Evolutionary conservation across 176 grass and related monocot genomes (phyloP), one percentile per base, ranked within the genome.

Genomic region (Musa schizocarpa): DNA sequence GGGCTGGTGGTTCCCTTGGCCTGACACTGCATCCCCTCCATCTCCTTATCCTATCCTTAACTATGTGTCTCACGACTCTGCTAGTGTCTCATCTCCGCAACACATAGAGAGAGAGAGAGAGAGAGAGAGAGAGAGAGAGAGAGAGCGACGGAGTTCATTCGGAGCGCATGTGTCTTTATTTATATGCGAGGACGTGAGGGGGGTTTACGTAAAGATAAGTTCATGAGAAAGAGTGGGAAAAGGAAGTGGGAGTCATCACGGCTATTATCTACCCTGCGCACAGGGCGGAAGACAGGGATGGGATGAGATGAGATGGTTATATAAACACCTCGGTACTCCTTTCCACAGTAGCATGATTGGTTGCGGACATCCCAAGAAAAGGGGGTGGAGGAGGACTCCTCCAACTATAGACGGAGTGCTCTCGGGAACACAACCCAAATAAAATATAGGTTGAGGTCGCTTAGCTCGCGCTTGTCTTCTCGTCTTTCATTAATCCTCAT

Each of bases 11-110:
- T 29, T 23, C 79, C 53, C 61, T 89, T 86, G 43, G 53, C 59
- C 77, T 87, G 72, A 25, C 84, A 75, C 26, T 84, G 76, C 53
- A 81, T 61, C 57, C 57, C 57, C 6, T 14, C 57, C 57, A 61
- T 61, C 21, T 65, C 63, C 23, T 25, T 3, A 20, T 9, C 24
- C 65, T 34, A 43, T 43, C 26, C 25, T 68, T 14, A 17, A 68
- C 12, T 68, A 26, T 8, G 0, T 34, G 27, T 68, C 65, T 20
- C 24, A 20, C 8, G 9, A 14, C 57, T 61, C 57, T 20, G 3
- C 4, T 6, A 6, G 34, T 6, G 14, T 20, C 57, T 19, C 14
- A 61, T n/a, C 57, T 61, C 8, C 34, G 4, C 34, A 43, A 43
- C 34, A 5, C 34, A 43, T 0, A 2, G 16, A 27, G 26, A 27